Evolutionary conservation across 2,329 filamentous ascomycete species (phyloP).

Genomic region (Alternaria brassicae): DNA sequence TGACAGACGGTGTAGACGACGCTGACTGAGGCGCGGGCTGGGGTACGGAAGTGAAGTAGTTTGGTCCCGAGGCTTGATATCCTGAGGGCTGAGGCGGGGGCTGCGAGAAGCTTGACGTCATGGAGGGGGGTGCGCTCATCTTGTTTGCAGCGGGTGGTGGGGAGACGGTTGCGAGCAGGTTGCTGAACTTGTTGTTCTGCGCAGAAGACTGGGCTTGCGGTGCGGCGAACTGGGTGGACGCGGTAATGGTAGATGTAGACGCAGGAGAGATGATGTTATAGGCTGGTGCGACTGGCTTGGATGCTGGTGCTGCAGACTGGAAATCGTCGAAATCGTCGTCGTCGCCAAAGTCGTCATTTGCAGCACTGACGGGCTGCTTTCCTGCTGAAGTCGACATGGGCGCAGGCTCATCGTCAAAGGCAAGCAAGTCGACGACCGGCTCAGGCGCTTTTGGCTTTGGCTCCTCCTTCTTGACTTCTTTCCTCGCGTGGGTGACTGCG

Average conservation of each 20-base stretch:
- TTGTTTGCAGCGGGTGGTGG: constrained; percentile 66
- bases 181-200: constrained; percentile 79
- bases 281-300: constrained; percentile 51
- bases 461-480: constrained; percentile 69
- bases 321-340: constrained; percentile 99
- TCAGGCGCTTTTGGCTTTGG: constrained; percentile 75
- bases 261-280: constrained; percentile 56
- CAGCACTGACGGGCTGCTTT: constrained; percentile 52
- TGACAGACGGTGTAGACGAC: constrained; percentile 53
- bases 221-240: constrained; percentile 75
- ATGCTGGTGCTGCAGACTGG: constrained; percentile 72
- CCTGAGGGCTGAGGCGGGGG: constrained; percentile 62
- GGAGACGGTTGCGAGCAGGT: constrained; percentile 83
- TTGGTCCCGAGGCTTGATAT: constrained; percentile 81
- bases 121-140: constrained; percentile 58
- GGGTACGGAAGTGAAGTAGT: constrained; percentile 89
- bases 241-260: constrained; percentile 56
- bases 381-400: constrained; percentile 57
- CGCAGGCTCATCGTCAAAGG: constrained; percentile 79
- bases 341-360: constrained; percentile 57
- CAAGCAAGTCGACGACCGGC: constrained; percentile 91
- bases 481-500: constrained; percentile 40
- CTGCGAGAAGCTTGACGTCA: constrained; percentile 51
- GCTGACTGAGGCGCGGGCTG: constrained; percentile 45
- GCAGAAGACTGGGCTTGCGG: constrained; percentile 86